Evolutionary conservation across 1,284 basidiomycete species (phyloP).

Genomic region (Blastosporella zonata): DNA sequence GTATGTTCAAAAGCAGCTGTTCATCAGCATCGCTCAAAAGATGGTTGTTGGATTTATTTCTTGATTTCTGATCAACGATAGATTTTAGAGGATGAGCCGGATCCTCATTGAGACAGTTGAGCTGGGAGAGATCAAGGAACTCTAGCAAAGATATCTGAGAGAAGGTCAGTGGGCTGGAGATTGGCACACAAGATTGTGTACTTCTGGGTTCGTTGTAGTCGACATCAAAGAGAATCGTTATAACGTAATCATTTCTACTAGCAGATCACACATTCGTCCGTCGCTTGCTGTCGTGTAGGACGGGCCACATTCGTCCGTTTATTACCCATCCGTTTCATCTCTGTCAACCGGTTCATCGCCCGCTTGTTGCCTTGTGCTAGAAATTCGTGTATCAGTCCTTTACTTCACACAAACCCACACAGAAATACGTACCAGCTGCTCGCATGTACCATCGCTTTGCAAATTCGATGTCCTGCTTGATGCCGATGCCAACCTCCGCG

Average conservation of each 20-base stretch:
- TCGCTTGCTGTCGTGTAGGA: slow-evolving; percentile 89
- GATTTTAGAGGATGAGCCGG: slow-evolving; percentile 56
- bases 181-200: slow-evolving; percentile 6
- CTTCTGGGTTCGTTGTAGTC: slow-evolving; percentile 18
- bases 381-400: background rate
- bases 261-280: slow-evolving; percentile 87
- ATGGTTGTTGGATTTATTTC: slow-evolving; percentile 47
- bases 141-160: slow-evolving; percentile 56
- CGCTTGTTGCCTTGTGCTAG: slow-evolving; percentile 92
- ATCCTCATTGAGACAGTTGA: slow-evolving; percentile 79
- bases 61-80: slow-evolving; percentile 49
- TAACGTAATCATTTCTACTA: slow-evolving; percentile 32
- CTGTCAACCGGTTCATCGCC: slow-evolving; percentile 92
- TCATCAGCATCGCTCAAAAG: slow-evolving; percentile 81
- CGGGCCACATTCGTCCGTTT: slow-evolving; percentile 71
- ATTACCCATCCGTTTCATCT: slow-evolving; percentile 80
- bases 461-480: slow-evolving; percentile 93
- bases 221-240: slow-evolving; percentile 14
- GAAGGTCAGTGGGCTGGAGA: slow-evolving; percentile 8
- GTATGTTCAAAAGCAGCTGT: slow-evolving; percentile 69
- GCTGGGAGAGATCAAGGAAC: slow-evolving; percentile 56
- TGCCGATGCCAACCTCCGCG: slow-evolving; percentile 96
- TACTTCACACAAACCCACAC: too few relatives aligned
- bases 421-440: slow-evolving; percentile 87
- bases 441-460: slow-evolving; percentile 99